Evolutionary conservation across 1,284 basidiomycete genomes (phyloP), one percentile per base, ranked within the genome.

Genomic region (Pterulicium gracile): DNA sequence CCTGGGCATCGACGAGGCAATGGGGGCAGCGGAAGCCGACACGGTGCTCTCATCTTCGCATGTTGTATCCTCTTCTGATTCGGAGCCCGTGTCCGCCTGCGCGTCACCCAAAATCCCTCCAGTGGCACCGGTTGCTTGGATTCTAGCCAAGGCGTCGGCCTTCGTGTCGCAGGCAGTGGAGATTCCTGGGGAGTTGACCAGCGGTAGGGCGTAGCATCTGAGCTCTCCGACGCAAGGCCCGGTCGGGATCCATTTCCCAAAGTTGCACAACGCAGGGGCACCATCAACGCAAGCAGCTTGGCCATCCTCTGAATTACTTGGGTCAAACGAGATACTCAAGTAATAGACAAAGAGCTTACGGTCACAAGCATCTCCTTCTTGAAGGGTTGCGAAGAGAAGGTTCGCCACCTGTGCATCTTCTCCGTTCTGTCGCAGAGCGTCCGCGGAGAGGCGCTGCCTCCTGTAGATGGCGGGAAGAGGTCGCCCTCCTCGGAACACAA

Each of bases 61-160:
- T n/a, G n/a, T n/a, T n/a, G n/a, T n/a, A n/a, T n/a, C n/a, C n/a
- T n/a, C n/a, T n/a, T n/a, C n/a, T n/a, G n/a, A n/a, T n/a, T n/a
- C n/a, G n/a, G n/a, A n/a, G 7, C 27, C 27, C 7, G 27, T 32
- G n/a, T 32, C 27, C 7, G 27, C 7, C 7, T n/a, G 10, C 10
- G 10, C 27, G n/a, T 7, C n/a, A 20, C 61, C 51, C 40, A 34
- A 35, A 12, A 46, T 3, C 64, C 70, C 70, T 52, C 70, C 69
- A 10, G 63, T 66, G 14, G 72, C 56, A n/a, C 73, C 49, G 3
- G 32, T 46, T 18, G 44, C 44, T 18, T 36, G 17, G 18, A 46
- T 46, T 15, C 44, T n/a, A 4, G 27, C 34, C 13, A 19, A 13
- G 4, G 44, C 44, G 20, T 46, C 44, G 3, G 44, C 35, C 10